Evolutionary conservation across 306 rosid genomes (phyloP).

Genomic region (Carpinus fangiana): DNA sequence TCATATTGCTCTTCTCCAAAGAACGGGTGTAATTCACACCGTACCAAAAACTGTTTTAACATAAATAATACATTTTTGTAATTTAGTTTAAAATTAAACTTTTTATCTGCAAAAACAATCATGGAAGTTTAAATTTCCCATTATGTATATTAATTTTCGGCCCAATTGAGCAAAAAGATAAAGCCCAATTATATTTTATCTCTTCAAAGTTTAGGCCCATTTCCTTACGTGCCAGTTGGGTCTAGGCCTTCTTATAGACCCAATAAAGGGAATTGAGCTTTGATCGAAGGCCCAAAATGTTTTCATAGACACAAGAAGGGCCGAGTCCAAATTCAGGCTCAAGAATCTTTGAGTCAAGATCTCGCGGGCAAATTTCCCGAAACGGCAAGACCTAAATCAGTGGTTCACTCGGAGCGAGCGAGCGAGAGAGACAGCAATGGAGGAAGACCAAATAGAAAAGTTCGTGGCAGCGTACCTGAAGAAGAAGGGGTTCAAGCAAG

Average conservation of each 20-base stretch:
- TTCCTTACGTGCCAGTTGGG: no score
- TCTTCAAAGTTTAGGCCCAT: no score
- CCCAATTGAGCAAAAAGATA: no score
- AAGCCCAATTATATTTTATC: no score
- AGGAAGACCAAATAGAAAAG: slow-evolving; percentile 62
- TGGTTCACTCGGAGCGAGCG: background rate
- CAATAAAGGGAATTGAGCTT: background rate
- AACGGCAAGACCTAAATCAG: background rate
- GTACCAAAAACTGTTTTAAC: no score
- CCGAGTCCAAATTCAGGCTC: background rate
- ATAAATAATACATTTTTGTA: no score
- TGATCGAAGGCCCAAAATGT: background rate
- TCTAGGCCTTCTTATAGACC: background rate
- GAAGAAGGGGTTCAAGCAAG: slow-evolving; percentile 73
- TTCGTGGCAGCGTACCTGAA: slow-evolving; percentile 57
- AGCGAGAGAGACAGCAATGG: slow-evolving; percentile 37
- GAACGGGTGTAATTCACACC: no score
- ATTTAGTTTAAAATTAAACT: no score
- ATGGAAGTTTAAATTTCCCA: no score
- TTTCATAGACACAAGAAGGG: background rate
- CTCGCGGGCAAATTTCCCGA: background rate
- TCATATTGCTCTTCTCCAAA: no score
- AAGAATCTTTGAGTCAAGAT: background rate
- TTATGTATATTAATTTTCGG: no score
- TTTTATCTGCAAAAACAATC: no score